Conservation (phyloP, 495 filamentous ascomycete genomes). For the Aspergillus campestris region DNA sequence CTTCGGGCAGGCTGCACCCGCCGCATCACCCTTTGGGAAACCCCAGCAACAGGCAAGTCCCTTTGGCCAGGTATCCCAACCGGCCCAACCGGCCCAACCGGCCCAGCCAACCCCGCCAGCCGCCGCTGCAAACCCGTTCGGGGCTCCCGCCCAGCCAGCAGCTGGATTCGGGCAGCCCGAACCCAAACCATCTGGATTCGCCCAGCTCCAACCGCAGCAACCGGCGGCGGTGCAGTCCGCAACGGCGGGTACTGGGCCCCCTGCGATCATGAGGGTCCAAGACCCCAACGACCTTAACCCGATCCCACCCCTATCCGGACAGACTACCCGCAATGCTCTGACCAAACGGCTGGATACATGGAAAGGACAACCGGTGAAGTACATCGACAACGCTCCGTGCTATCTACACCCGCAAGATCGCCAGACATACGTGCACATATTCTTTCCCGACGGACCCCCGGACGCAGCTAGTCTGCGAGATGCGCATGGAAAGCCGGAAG, state of each 20-base stretch:
- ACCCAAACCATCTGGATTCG: background rate
- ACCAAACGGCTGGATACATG: constrained; percentile 35
- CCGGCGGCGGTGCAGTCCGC: no score
- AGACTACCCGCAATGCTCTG: constrained; percentile 28
- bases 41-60: constrained; percentile 12
- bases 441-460: constrained; percentile 65
- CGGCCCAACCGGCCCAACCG: no score
- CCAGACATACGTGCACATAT: constrained; percentile 46
- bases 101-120: constrained; percentile 2
- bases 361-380: constrained; percentile 49
- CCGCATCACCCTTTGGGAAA: constrained; percentile 18
- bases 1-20: constrained; percentile 29
- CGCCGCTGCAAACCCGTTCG: constrained; percentile 11
- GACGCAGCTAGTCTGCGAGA: constrained; percentile 35
- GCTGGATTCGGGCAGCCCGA: constrained; percentile 24
- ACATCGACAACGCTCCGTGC: constrained; percentile 42
- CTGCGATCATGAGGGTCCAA: constrained; percentile 22
- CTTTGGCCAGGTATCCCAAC: constrained; percentile 14
- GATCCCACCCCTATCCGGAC: constrained; percentile 28
- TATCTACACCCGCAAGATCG: constrained; percentile 43
- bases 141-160: constrained; percentile 13
- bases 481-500: constrained; percentile 27
- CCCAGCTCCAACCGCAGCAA: constrained; percentile 2
- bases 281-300: constrained; percentile 26
- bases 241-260: constrained; percentile 18